Evolutionary conservation across 768 basidiomycete genomes (phyloP).

Genomic region (Tricholoma bakamatsutake): DNA sequence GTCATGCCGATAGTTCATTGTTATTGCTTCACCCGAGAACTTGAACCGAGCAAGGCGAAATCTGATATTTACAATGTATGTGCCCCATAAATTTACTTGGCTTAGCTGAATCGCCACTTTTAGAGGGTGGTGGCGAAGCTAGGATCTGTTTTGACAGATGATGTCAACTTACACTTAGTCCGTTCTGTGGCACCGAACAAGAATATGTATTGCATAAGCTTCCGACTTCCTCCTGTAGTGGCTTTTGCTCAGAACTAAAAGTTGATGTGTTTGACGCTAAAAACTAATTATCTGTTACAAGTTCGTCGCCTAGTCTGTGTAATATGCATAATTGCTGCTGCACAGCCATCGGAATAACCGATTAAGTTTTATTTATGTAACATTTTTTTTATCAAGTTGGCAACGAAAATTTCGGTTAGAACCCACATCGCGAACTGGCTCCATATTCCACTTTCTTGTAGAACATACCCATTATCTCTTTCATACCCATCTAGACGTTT

Average conservation of each 20-base stretch:
- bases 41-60: slow-evolving; percentile 61
- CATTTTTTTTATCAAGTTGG: neutral
- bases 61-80: slow-evolving; percentile 78
- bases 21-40: slow-evolving; percentile 91
- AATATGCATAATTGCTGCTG: too few relatives aligned
- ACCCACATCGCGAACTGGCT: neutral
- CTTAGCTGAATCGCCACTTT: slow-evolving; percentile 11
- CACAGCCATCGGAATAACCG: slow-evolving; percentile 6
- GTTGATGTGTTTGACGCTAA: neutral
- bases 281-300: neutral
- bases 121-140: slow-evolving; percentile 72
- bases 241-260: slow-evolving; percentile 17
- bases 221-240: slow-evolving; percentile 42
- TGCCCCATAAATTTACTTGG: slow-evolving; percentile 6
- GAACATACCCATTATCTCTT: slow-evolving; percentile 20
- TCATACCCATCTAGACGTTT: slow-evolving; percentile 29
- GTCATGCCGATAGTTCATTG: slow-evolving; percentile 91
- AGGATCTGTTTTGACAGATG: slow-evolving; percentile 44
- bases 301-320: neutral
- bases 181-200: slow-evolving; percentile 94
- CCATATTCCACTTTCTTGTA: neutral
- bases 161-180: slow-evolving; percentile 63
- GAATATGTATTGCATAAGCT: slow-evolving; percentile 97
- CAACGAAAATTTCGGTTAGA: neutral
- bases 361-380: too few relatives aligned